phyloP scores from a whole-genome alignment of 352 stramenopile species.

The Hyaloperonospora brassicae region DNA sequence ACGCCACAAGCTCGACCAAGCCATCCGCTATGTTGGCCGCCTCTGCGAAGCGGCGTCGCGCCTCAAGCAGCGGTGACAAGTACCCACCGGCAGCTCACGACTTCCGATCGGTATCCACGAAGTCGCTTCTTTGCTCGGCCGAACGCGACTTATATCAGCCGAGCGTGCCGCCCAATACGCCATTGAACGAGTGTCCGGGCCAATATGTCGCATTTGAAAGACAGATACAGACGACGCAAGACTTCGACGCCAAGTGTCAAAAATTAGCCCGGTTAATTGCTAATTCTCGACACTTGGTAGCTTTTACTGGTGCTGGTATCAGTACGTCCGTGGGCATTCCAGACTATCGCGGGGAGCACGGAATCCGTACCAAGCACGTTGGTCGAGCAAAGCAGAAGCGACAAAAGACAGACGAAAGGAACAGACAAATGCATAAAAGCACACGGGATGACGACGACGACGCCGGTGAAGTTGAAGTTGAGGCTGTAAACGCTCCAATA shows the following conservation, averaged over 20 bases:
- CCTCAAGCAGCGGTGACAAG: conserved; percentile 17
- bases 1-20: too few species aligned
- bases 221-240: conserved; percentile 8
- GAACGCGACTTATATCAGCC: conserved; percentile 24
- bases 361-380: conserved; percentile 63
- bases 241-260: conserved; percentile 49
- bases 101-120: conserved; percentile 25
- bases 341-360: conserved; percentile 76
- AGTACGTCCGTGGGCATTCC: conserved; percentile 72
- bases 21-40: conserved; percentile 16
- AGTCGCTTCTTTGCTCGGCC: conserved; percentile 20
- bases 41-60: conserved; percentile 35
- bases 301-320: conserved; percentile 75
- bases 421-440: neutral
- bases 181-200: conserved; percentile 6
- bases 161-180: conserved; percentile 10
- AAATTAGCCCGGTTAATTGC: conserved; percentile 55
- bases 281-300: conserved; percentile 56
- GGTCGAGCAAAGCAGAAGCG: conserved; percentile 27
- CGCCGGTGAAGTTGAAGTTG: conserved; percentile 3
- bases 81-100: conserved; percentile 20
- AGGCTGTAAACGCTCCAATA: conserved; percentile 23
- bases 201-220: neutral
- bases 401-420: conserved; percentile 16
- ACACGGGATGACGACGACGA: conserved; percentile 16